Base-by-base conservation (phyloP, 768 basidiomycete genomes). In the Pulveroboletus sp. region DNA sequence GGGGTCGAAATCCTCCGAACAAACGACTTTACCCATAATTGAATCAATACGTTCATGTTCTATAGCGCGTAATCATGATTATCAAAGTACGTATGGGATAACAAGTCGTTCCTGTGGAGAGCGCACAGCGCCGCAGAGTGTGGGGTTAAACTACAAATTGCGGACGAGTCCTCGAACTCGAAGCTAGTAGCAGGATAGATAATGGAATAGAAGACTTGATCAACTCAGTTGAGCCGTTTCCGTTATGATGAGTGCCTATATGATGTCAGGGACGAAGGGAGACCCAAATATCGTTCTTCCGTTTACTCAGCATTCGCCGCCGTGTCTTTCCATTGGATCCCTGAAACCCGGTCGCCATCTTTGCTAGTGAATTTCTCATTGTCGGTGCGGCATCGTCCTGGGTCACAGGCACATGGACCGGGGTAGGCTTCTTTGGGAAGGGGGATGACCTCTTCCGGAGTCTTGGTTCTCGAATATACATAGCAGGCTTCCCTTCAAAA, bases 261-360 rank as follows among this genome's bases (percentile, higher is more conserved):
- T 55, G 38, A 51, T 51, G 52, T 50, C 49, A 51, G 45, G 41
- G 46, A 43, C 35, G 37, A 55, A 52, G 47, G 32, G 45, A 43
- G 42, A 53, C 46, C 65, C 45, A 60, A 45, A 43, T 47, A 56
- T 63, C 56, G 50, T 43, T 44, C 55, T 60, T 68, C 58, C 66
- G 68, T 58, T 68, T 68, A 57, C 66, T 68, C 53, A 68, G 50
- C 53, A 39, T 68, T 62, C 66, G 68, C 46, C 65, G 61, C 52
- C 56, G 65, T 36, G 45, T 43, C 55, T 43, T 58, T 53, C 66
- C 61, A 48, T 60, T 63, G 35, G 42, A 51, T 45, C 51, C 52
- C 43, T 57, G 54, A 29, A 14, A 43, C 36, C 60, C 62, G 14
- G 54, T 50, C 24, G 12, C 55, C 56, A 29, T 37, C 47, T 55